Base-by-base conservation (phyloP, 2,329 filamentous ascomycete species). In the Aureobasidium melanogenum region DNA sequence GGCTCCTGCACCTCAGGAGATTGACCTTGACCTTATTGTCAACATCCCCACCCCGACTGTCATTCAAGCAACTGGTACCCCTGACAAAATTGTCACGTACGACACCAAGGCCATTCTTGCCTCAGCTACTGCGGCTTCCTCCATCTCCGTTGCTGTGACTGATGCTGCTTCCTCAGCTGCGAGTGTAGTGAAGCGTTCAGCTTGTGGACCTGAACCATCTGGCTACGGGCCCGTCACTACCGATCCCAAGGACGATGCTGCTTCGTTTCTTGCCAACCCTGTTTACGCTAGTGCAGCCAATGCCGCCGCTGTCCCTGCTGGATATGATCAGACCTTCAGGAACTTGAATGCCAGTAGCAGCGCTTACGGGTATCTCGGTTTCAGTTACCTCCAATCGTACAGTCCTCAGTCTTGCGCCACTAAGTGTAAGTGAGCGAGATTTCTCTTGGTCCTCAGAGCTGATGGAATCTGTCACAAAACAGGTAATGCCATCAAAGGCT, bases 231-330 rank as follows among this genome's bases (percentile, higher is more conserved):
- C 51, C 8, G 38, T 32, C 8, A 55, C 51, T 2, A 55, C 24
- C 26, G 32, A 55, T 34, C 48, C 60, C 5, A 48, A 63, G 24
- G 74, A 77, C 60, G 73, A 70, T 4, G 66, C 65, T 28, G 62
- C 51, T 52, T 68, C 67, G 9, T 76, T 76, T 64, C 24, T 52
- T 10, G 36, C 19, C 19, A 56, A 64, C 17, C 34, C 56, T 43
- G 64, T 60, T 1, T 67, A 66, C 30, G 47, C 61, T n/a, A 55
- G 50, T 17, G 62, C 63, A 1, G 68, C 68, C 15, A 55, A 43
- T 15, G 30, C 34, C 39, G 66, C 66, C 5, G 48, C 62, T 1
- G 50, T 59, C 10, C 65, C 65, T 9, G 24, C 12, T 38, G 66
- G 66, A 30, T 67, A 66, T 48, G 47, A 39, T 15, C 60, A 63